Evolutionary conservation across 441 rosid genomes (phyloP).

Genomic region (Gossypium davidsonii): DNA sequence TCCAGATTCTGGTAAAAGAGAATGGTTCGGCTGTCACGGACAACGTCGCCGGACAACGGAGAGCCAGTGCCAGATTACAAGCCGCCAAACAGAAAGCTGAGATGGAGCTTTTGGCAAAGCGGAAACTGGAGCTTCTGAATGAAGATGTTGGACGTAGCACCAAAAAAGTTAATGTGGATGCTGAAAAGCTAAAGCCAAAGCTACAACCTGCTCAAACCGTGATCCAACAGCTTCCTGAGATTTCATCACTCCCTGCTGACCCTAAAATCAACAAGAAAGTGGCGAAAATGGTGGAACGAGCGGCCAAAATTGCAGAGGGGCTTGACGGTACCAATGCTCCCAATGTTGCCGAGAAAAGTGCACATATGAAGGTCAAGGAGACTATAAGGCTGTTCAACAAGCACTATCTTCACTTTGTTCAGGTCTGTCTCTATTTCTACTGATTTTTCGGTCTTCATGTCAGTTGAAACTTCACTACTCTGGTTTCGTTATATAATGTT

Average conservation of each 20-base stretch:
- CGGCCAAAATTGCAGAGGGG: slow-evolving; percentile 2
- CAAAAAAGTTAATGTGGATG: slow-evolving; percentile 5
- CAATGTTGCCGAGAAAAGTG: slow-evolving; percentile 33
- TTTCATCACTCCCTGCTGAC: not conserved
- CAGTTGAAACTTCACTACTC: not conserved
- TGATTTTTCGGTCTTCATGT: not conserved
- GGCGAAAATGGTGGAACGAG: slow-evolving; percentile 4
- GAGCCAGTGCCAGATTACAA: slow-evolving; percentile 12
- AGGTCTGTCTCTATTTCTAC: slow-evolving; percentile 32
- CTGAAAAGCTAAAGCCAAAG: slow-evolving; percentile 1
- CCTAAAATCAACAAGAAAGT: slow-evolving; percentile 2
- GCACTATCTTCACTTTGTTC: slow-evolving; percentile 72
- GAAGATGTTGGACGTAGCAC: slow-evolving; percentile 9
- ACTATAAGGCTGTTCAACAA: slow-evolving; percentile 71
- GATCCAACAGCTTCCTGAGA: not conserved
- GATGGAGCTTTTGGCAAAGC: slow-evolving; percentile 29
- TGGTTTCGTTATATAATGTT: not conserved
- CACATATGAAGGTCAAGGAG: slow-evolving; percentile 50
- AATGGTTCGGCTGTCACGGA: not conserved
- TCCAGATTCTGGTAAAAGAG: not conserved
- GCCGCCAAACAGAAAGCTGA: slow-evolving; percentile 20
- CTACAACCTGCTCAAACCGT: not conserved
- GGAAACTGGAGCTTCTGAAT: slow-evolving; percentile 28
- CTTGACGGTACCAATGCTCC: slow-evolving; percentile 5
- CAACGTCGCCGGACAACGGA: not conserved